Evolutionary conservation across 2,329 filamentous ascomycete species (phyloP).

Genomic region (Venturia effusa): DNA sequence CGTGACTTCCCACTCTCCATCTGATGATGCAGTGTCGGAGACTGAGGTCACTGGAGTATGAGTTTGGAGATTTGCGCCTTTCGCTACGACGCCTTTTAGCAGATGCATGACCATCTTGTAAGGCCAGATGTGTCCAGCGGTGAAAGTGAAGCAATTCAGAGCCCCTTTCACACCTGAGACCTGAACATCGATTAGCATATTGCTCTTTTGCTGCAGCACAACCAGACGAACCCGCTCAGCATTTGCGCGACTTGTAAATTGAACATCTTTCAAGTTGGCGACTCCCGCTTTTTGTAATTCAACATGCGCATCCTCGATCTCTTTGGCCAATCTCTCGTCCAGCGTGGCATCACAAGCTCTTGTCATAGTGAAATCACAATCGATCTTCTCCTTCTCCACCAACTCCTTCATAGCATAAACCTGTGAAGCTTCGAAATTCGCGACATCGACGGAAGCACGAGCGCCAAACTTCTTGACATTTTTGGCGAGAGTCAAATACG

Average conservation of each 20-base stretch:
- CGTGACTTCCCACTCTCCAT: slow-evolving; percentile 29
- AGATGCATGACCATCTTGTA: slow-evolving; percentile 74
- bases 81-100: slow-evolving; percentile 46
- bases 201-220: neutral
- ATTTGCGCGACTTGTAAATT: neutral
- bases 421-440: neutral
- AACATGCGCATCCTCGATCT: neutral
- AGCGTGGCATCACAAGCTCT: neutral
- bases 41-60: slow-evolving; percentile 48
- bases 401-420: neutral
- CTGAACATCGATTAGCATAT: neutral
- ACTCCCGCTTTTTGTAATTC: neutral
- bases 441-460: neutral
- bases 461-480: neutral
- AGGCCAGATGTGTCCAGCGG: slow-evolving; percentile 65
- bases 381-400: neutral
- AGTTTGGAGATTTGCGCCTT: slow-evolving; percentile 56
- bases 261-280: neutral
- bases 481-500: neutral
- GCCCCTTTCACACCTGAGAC: neutral
- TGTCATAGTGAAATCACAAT: neutral
- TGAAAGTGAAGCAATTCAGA: slow-evolving; percentile 25
- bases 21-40: slow-evolving; percentile 13
- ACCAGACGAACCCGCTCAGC: neutral
- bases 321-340: neutral